Conservation (phyloP, 768 basidiomycete genomes). For the Saitozyma sp. region DNA sequence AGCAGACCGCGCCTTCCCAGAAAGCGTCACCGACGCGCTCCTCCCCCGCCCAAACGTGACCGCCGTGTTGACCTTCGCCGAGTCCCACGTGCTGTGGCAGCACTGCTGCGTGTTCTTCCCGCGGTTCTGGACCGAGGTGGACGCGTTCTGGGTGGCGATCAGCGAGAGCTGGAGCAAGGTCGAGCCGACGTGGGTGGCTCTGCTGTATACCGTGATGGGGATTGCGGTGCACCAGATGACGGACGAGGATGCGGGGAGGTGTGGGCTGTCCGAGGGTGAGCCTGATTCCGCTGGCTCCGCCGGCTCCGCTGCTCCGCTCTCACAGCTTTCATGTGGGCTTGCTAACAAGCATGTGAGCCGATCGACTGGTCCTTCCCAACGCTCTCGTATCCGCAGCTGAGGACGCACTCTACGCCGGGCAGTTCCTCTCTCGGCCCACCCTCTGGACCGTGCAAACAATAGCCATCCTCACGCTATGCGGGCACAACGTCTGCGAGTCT, state of each 20-base stretch:
- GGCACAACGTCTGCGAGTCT: conserved; percentile 31
- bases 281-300: neutral
- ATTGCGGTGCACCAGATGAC: conserved; percentile 31
- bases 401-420: conserved; percentile 17
- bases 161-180: conserved; percentile 10
- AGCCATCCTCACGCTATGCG: conserved; percentile 20
- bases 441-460: conserved; percentile 23
- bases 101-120: conserved; percentile 26
- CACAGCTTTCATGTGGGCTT: neutral
- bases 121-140: conserved; percentile 13
- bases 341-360: conserved; percentile 5
- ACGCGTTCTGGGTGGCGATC: conserved; percentile 11
- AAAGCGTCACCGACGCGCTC: conserved; percentile 16
- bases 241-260: conserved; percentile 10
- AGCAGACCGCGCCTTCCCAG: conserved; percentile 6
- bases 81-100: conserved; percentile 21
- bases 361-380: conserved; percentile 20
- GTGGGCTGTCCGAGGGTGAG: conserved; percentile 22
- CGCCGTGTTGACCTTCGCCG: conserved; percentile 11
- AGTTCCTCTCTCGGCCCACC: conserved; percentile 15
- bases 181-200: conserved; percentile 18
- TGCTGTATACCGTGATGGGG: conserved; percentile 20
- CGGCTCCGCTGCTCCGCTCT: neutral
- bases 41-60: conserved; percentile 12
- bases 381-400: conserved; percentile 21